phyloP scores from a whole-genome alignment of 1,284 basidiomycete genomes.

The Trametes versicolor region DNA sequence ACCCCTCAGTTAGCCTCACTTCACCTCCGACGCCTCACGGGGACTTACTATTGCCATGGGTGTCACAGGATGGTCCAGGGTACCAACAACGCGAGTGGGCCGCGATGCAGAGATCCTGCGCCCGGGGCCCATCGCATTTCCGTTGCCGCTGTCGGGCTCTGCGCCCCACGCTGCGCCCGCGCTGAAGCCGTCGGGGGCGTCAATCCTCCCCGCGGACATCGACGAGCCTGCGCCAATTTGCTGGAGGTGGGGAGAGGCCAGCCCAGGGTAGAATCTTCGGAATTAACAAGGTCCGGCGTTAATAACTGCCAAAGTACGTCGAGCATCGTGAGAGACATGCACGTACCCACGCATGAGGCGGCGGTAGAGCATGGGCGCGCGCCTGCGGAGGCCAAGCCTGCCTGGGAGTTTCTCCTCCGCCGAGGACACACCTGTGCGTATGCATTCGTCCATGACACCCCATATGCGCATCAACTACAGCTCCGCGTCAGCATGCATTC shows the following conservation, averaged over 20 bases:
- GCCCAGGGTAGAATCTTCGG: constrained; percentile 74
- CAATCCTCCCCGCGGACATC: constrained; percentile 43
- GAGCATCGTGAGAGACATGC: neutral
- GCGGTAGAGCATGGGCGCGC: constrained; percentile 88
- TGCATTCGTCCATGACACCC: constrained; percentile 95
- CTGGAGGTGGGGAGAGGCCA: constrained; percentile 54
- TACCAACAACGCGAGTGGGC: constrained; percentile 72
- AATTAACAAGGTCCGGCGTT: constrained; percentile 18
- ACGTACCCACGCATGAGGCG: constrained; percentile 87
- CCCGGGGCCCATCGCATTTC: constrained; percentile 8
- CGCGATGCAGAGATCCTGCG: constrained; percentile 37
- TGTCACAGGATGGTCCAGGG: constrained; percentile 84
- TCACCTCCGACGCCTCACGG: neutral
- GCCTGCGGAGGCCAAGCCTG: constrained; percentile 78
- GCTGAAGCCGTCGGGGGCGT: constrained; percentile 49
- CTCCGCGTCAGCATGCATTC: constrained; percentile 5
- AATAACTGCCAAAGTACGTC: neutral
- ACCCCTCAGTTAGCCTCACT: constrained; percentile 8
- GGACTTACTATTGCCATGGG: constrained; percentile 81
- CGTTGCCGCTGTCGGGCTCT: constrained; percentile 11
- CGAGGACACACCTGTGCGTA: constrained; percentile 86
- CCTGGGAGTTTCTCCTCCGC: constrained; percentile 86
- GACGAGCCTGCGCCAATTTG: constrained; percentile 55
- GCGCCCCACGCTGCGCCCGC: constrained; percentile 3
- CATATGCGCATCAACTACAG: constrained; percentile 81